Evolutionary conservation across 768 basidiomycete species (phyloP).

Genomic region (Boletellus sp.): DNA sequence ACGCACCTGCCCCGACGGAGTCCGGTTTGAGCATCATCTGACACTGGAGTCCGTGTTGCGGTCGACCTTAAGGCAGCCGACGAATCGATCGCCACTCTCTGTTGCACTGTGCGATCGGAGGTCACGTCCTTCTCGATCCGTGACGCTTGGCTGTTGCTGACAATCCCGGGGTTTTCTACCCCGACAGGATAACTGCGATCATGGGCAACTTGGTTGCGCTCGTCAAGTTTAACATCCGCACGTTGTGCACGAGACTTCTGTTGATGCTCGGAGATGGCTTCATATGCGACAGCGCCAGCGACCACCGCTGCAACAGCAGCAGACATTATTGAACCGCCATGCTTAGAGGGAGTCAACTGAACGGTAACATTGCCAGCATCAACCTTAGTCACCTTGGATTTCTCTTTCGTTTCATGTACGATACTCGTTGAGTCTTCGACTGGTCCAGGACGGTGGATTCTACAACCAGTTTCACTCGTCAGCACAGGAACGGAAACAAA

Average conservation of each 20-base stretch:
- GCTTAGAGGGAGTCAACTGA: conserved; percentile 1
- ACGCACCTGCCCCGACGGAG: neutral
- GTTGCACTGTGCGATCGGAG: neutral
- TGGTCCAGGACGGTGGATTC: neutral
- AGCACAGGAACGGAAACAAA: neutral
- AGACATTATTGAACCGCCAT: conserved; percentile 11
- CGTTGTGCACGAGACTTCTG: conserved; percentile 3
- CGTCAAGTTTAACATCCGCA: neutral
- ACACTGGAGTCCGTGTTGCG: no score
- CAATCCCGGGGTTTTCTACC: neutral
- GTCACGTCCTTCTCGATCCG: neutral
- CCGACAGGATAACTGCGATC: neutral
- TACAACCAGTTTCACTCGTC: neutral
- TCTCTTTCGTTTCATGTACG: neutral
- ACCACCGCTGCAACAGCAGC: conserved; percentile 6
- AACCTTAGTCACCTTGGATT: neutral
- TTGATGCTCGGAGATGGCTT: conserved; percentile 6
- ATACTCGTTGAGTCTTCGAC: neutral
- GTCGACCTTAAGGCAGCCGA: neutral
- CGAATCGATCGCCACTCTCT: neutral
- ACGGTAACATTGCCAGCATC: neutral
- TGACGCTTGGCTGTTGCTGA: neutral
- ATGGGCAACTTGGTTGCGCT: neutral
- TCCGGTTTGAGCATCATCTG: neutral
- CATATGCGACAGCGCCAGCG: conserved; percentile 11